These are phyloP conservation scores for Coemansia javaensis DNA, from an alignment of 192 early-diverging fungal genomes.

Conservation along the genomic window DNA sequence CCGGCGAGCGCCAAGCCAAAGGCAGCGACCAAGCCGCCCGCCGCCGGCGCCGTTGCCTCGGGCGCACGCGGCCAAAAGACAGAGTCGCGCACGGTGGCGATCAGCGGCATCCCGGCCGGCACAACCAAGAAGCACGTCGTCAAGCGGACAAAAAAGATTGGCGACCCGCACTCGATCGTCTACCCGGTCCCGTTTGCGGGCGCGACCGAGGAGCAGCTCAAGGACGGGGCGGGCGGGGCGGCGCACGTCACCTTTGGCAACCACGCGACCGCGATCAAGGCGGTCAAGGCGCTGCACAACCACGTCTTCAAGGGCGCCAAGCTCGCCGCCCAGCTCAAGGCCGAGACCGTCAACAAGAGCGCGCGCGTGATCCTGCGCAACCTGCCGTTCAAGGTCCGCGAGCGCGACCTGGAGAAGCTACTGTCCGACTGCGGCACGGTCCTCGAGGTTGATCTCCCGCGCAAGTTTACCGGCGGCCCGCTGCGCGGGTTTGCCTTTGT, in stretches of 20 bases:
- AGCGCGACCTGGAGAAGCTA: slow-evolving; percentile 58
- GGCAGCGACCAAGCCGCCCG: no score
- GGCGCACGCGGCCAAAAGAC: slow-evolving; percentile 18
- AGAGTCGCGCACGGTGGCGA: slow-evolving; percentile 30
- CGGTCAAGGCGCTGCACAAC: slow-evolving; percentile 59
- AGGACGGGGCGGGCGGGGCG: slow-evolving; percentile 37
- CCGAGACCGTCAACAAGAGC: slow-evolving; percentile 52
- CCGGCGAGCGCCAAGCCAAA: slow-evolving; percentile 19
- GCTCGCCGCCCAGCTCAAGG: slow-evolving; percentile 49
- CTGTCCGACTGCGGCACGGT: slow-evolving; percentile 70
- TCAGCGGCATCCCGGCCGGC: slow-evolving; percentile 55
- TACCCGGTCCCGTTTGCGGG: slow-evolving; percentile 53
- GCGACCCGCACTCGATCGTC: slow-evolving; percentile 58
- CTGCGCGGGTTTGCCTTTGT: slow-evolving; percentile 88
- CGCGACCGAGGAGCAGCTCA: slow-evolving; percentile 37
- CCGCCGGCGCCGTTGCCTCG: no score
- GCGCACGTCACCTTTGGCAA: slow-evolving; percentile 41
- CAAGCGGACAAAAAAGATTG: slow-evolving; percentile 58
- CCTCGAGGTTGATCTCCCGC: slow-evolving; percentile 66
- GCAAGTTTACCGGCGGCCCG: slow-evolving; percentile 68
- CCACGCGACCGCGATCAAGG: slow-evolving; percentile 44
- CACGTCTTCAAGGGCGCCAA: slow-evolving; percentile 74
- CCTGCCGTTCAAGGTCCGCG: slow-evolving; percentile 69
- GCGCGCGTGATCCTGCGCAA: slow-evolving; percentile 85
- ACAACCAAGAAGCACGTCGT: slow-evolving; percentile 71